Conservation (phyloP, 2,329 filamentous ascomycete genomes). For the Colletotrichum liaoningense region DNA sequence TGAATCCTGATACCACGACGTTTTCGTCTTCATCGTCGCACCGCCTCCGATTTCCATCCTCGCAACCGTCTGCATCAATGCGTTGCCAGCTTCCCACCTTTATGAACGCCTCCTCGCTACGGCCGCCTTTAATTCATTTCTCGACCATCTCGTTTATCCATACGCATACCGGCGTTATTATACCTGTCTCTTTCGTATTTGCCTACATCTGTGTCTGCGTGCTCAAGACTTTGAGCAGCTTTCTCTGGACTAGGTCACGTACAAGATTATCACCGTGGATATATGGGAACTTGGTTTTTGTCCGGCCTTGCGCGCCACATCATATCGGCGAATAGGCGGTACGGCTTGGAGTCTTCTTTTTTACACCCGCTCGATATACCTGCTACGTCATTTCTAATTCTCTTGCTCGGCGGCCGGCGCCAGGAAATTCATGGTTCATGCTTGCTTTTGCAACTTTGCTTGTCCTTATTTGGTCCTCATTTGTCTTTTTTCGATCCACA, state of each 20-base stretch:
- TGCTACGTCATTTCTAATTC: constrained; percentile 32
- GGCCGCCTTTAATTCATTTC: constrained; percentile 33
- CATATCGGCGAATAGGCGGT: constrained; percentile 5
- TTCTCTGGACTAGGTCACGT: constrained; percentile 19
- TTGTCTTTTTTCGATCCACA: not conserved
- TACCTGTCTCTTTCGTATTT: constrained; percentile 11
- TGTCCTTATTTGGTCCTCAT: not conserved
- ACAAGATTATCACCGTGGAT: constrained; percentile 30
- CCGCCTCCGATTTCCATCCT: constrained; percentile 17
- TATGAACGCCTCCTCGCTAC: constrained; percentile 15
- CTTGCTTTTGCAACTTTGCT: not conserved
- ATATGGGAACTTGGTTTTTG: constrained; percentile 31
- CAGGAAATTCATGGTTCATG: constrained; percentile 7
- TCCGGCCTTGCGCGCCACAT: constrained; percentile 8
- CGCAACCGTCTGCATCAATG: constrained; percentile 15
- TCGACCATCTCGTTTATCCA: constrained; percentile 27
- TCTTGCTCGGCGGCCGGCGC: constrained; percentile 16
- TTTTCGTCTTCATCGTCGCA: constrained; percentile 26
- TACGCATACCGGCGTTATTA: constrained; percentile 25
- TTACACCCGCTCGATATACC: constrained; percentile 27
- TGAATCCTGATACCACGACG: constrained; percentile 36
- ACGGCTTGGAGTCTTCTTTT: constrained; percentile 22
- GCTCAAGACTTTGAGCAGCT: constrained; percentile 15
- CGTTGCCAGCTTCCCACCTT: not conserved
- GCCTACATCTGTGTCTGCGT: constrained; percentile 1